Evolutionary conservation across 2,329 filamentous ascomycete species (phyloP).

Genomic region (Exophiala aquamarina): DNA sequence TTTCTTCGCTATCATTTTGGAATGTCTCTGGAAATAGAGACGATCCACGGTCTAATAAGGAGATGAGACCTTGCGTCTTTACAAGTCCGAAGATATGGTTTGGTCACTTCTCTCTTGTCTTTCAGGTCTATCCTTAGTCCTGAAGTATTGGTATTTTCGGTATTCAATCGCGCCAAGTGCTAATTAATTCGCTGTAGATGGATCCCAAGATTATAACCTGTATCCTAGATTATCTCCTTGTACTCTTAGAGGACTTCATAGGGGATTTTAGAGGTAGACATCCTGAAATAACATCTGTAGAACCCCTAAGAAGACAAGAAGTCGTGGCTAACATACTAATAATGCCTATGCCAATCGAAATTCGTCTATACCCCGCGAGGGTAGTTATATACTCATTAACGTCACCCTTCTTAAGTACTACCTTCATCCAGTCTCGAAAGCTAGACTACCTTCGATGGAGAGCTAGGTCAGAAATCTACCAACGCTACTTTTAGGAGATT

Average conservation of each 20-base stretch:
- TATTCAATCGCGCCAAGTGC: conserved; percentile 30
- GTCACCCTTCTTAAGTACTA: conserved; percentile 43
- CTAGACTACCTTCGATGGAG: too few relatives aligned
- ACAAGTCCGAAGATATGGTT: conserved; percentile 42
- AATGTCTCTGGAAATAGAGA: conserved; percentile 23
- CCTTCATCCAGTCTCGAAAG: conserved; percentile 41
- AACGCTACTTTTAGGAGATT: too few relatives aligned
- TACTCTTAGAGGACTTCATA: conserved; percentile 37
- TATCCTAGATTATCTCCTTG: conserved; percentile 41
- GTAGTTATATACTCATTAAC: conserved; percentile 43
- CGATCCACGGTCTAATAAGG: conserved; percentile 32
- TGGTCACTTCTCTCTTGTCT: conserved; percentile 39
- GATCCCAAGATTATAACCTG: conserved; percentile 36
- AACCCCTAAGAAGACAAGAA: conserved; percentile 13
- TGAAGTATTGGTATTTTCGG: conserved; percentile 22
- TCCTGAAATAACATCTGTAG: conserved; percentile 26
- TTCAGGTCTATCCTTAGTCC: conserved; percentile 33
- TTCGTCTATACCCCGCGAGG: conserved; percentile 40
- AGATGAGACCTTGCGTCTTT: conserved; percentile 38
- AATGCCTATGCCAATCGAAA: conserved; percentile 37
- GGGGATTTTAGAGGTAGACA: conserved; percentile 34
- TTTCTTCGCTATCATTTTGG: conserved; percentile 15
- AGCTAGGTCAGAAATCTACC: too few relatives aligned
- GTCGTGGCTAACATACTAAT: conserved; percentile 37
- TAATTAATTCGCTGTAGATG: conserved; percentile 39